A percentile compares a stretch with the other conserved stretches of the same genome.
These are phyloP conservation scores for Nakazawaea anatomiae DNA, from an alignment of 805 yeast species.

Conservation along the genomic window DNA sequence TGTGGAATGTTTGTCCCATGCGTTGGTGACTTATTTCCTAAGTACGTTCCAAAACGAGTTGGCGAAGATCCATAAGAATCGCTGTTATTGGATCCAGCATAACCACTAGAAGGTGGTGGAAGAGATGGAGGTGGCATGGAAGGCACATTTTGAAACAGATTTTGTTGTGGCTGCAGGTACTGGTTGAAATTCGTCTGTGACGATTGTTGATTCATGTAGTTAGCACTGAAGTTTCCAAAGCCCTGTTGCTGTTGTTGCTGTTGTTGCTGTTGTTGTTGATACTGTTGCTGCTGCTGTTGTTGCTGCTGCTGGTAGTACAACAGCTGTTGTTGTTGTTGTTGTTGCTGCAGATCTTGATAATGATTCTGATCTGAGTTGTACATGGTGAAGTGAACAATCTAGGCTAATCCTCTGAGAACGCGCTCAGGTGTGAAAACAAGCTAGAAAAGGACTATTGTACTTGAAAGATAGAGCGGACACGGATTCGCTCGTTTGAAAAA, in stretches of 20 bases:
- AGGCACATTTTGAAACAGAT: slow-evolving; percentile 17
- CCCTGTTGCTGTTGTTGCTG: slow-evolving; percentile 19
- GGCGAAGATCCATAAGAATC: slow-evolving; percentile 13
- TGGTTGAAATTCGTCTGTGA: slow-evolving; percentile 17
- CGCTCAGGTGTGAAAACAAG: neutral
- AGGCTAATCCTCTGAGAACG: neutral
- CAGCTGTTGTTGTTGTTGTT: slow-evolving; percentile 23
- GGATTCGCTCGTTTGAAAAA: neutral
- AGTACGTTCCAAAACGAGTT: slow-evolving; percentile 11
- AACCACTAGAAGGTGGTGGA: slow-evolving; percentile 16
- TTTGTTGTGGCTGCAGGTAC: slow-evolving; percentile 11
- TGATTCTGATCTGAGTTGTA: slow-evolving; percentile 15
- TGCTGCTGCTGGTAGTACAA: slow-evolving; percentile 14
- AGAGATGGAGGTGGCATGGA: slow-evolving; percentile 17
- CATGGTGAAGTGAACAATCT: neutral
- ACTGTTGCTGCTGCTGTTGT: slow-evolving; percentile 24
- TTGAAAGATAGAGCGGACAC: neutral
- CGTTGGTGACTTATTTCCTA: slow-evolving; percentile 18
- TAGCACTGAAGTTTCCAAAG: slow-evolving; percentile 16
- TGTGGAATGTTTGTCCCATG: slow-evolving; percentile 18
- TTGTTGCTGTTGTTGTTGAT: slow-evolving; percentile 22
- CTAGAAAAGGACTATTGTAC: neutral
- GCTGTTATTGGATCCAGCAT: slow-evolving; percentile 1
- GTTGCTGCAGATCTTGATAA: slow-evolving; percentile 15
- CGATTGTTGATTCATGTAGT: slow-evolving; percentile 17